Conservation (phyloP, 352 stramenopile species). For the Thraustochytrium sp. region DNA sequence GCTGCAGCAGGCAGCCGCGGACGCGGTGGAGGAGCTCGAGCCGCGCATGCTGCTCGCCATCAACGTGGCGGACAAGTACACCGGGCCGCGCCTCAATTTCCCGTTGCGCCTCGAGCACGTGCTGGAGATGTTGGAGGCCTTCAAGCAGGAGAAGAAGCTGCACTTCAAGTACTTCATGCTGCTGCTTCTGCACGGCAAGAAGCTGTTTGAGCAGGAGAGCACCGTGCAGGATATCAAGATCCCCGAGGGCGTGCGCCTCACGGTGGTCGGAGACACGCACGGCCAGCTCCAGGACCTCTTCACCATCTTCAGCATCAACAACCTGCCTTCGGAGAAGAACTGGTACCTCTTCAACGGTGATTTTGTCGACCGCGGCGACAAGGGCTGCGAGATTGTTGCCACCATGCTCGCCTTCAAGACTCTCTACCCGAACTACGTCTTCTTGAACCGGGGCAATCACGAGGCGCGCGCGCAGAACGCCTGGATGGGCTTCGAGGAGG, state of each 20-base stretch:
- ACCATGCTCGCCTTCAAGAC: slow-evolving; percentile 80
- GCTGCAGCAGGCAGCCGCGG: slow-evolving; percentile 35
- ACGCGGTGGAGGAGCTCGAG: slow-evolving; percentile 32
- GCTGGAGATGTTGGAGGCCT: slow-evolving; percentile 76
- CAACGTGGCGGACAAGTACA: slow-evolving; percentile 59
- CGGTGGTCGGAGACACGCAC: slow-evolving; percentile 84
- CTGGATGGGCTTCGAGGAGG: slow-evolving; percentile 85
- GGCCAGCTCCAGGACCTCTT: slow-evolving; percentile 89
- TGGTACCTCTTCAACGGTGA: slow-evolving; percentile 93
- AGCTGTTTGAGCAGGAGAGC: slow-evolving; percentile 35
- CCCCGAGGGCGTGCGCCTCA: slow-evolving; percentile 75
- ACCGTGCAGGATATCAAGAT: slow-evolving; percentile 75
- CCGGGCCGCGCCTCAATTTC: slow-evolving; percentile 68
- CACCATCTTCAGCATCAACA: slow-evolving; percentile 86
- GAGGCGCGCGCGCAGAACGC: slow-evolving; percentile 87
- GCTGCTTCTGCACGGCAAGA: slow-evolving; percentile 66
- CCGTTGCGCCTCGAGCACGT: slow-evolving; percentile 73
- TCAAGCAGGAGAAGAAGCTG: slow-evolving; percentile 74
- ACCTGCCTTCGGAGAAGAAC: slow-evolving; percentile 75
- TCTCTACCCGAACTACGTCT: slow-evolving; percentile 72
- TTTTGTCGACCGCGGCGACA: slow-evolving; percentile 84
- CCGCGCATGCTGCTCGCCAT: slow-evolving; percentile 37
- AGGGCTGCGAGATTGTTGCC: slow-evolving; percentile 80
- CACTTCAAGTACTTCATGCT: slow-evolving; percentile 82
- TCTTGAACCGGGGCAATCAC: slow-evolving; percentile 89